Evolutionary conservation across 768 basidiomycete genomes (phyloP), one percentile per base, ranked within the genome.

Genomic region (Tulasnella sp.): DNA sequence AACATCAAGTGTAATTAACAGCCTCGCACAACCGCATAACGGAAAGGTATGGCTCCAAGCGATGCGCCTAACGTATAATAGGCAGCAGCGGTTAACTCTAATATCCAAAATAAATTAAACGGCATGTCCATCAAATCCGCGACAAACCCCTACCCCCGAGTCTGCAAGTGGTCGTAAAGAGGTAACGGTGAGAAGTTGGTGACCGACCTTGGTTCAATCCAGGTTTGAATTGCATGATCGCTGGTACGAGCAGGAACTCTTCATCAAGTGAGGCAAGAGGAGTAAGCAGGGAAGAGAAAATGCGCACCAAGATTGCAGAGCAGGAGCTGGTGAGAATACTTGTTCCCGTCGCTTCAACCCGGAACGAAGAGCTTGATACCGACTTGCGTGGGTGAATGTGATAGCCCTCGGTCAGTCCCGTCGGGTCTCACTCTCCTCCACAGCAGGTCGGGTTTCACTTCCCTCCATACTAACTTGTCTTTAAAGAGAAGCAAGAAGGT

Each of bases 311-410:
- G 91, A 83, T 98, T 96, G 85, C 96, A 96, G 6, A 94, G 87
- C 24, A 95, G 87, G 7, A 97, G 87, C 16, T 97, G 93, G 75
- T 85, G 85, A 42, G 84, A 84, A 84, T 98, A 98, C 73, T 91
- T 87, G 16, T 86, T 85, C 6, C 94, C 93, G 81, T 97, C 93
- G 85, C 97, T 96, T 2, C 97, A 97, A 0, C 96, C 97, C 68
- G 92, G 87, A 77, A 97, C 88, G 86, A 97, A 96, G 0, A 98
- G 89, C 84, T 95, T 97, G 0, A 94, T 96, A 40, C 97, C 96
- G 21, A 98, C 93, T 84, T 93, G 94, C 0, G 96, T 95, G 19
- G 95, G 89, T 16, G 92, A 93, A 82, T 98, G 97, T 38, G 93
- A 92, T 62, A 97, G 87, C 14, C 94, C 90, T 81, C 91, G 90